Evolutionary conservation across 164 flowering plant species (phyloP).

Genomic region (Echeveria elegans): DNA sequence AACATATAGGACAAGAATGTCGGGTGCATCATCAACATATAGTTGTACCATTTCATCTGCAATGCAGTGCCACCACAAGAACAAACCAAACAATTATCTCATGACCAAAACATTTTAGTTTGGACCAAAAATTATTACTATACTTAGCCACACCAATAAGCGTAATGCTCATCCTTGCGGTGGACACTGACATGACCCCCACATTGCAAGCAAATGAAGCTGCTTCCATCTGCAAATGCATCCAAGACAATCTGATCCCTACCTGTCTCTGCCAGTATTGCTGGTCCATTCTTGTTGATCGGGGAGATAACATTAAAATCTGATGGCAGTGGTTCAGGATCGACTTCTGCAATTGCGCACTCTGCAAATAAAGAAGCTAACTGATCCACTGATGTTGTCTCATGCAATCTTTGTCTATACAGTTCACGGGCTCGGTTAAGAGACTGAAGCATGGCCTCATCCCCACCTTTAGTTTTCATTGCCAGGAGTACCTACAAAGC

Average conservation of each 20-base stretch:
- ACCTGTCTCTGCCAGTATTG: conserved; percentile 83
- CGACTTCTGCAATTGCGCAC: conserved; percentile 89
- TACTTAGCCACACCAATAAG: conserved; percentile 76
- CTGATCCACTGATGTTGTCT: conserved; percentile 61
- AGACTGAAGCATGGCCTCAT: conserved; percentile 53
- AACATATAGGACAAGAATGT: too few relatives aligned
- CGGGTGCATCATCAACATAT: too few relatives aligned
- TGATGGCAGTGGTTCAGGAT: conserved; percentile 19
- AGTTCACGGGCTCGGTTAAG: conserved; percentile 74
- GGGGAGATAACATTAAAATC: conserved; percentile 14
- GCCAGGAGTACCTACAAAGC: conserved; percentile 69
- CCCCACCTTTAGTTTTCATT: conserved; percentile 65
- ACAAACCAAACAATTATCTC: background rate
- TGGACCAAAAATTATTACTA: too few relatives aligned
- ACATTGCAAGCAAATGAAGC: conserved; percentile 87
- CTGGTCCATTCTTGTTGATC: conserved; percentile 35
- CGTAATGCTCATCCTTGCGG: conserved; percentile 81
- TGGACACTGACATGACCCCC: conserved; percentile 89
- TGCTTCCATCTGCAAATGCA: conserved; percentile 91
- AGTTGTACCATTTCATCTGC: too few relatives aligned
- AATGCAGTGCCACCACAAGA: too few relatives aligned
- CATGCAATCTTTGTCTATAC: conserved; percentile 51
- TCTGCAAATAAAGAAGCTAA: conserved; percentile 95
- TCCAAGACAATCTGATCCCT: conserved; percentile 75
- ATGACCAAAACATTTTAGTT: background rate